Conservation (phyloP, 1,284 basidiomycete species). For the Moesziomyces sp. region DNA sequence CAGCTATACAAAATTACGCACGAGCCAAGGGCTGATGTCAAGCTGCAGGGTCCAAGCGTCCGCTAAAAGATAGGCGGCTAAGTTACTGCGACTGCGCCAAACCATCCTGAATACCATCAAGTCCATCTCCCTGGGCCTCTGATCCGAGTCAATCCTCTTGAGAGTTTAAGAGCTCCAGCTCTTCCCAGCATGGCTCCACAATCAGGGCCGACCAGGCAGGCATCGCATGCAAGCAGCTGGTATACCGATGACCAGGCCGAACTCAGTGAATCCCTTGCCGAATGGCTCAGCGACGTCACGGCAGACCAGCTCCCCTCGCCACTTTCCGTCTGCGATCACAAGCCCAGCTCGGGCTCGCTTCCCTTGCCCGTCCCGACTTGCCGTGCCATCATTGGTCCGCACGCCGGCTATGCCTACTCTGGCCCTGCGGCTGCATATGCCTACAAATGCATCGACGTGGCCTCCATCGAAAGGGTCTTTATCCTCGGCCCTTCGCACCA, state of each 20-base stretch:
- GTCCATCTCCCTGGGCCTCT: too few relatives aligned
- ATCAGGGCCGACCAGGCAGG: conserved; percentile 65
- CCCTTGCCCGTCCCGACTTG: conserved; percentile 77
- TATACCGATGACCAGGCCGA: conserved; percentile 78
- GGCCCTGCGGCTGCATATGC: conserved; percentile 95
- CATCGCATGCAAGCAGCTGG: conserved; percentile 91
- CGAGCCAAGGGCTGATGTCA: conserved; percentile 19
- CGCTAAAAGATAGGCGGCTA: background rate
- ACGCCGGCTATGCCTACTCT: conserved; percentile 95
- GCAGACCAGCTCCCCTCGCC: conserved; percentile 12
- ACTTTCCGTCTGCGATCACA: conserved; percentile 8
- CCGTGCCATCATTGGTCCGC: conserved; percentile 96
- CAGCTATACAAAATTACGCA: conserved; percentile 4
- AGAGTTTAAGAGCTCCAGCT: too few relatives aligned
- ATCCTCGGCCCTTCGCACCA: conserved; percentile 97
- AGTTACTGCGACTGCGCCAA: background rate
- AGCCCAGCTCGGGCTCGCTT: conserved; percentile 67
- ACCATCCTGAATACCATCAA: background rate
- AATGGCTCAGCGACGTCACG: conserved; percentile 33
- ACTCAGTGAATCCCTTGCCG: conserved; percentile 24
- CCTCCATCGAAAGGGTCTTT: conserved; percentile 85
- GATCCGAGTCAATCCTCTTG: background rate
- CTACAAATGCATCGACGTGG: conserved; percentile 85
- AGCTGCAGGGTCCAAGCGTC: conserved; percentile 38
- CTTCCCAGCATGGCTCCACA: conserved; percentile 17